Evolutionary conservation across 2,329 filamentous ascomycete genomes (phyloP), one percentile per base, ranked within the genome.

Genomic region (Alternaria metachromatica): DNA sequence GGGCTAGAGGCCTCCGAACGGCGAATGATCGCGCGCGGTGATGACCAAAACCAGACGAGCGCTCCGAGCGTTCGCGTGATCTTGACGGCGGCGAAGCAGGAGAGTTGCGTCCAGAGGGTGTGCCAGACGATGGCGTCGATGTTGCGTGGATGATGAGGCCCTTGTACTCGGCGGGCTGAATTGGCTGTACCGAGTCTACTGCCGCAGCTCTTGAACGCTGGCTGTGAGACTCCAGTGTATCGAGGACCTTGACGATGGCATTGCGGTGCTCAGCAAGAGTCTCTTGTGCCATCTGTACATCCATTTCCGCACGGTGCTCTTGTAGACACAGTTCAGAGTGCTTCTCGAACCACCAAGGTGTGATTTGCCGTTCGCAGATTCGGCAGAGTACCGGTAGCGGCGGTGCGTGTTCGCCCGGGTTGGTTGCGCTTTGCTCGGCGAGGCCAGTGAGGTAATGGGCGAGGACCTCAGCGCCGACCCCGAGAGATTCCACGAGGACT

Each of bases 331-430:
- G 84, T 74, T 99, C 96, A 2, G 95, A 97, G 78, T 99, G 96
- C 80, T 98, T 99, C 81, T 99, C 96, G 72, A 99, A 99, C 96
- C 96, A 99, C 96, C 96, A 99, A 0, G 95, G 94, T 5, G 93
- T 93, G 64, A 99, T 98, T 66, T 97, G 93, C 58, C 96, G 92
- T 78, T 99, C 96, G 80, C 96, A 99, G 59, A 99, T 98, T 56
- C 96, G 93, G 80, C 96, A 99, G 15, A 99, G 87, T 5, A 98
- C 91, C 0, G 94, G 93, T 11, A 89, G 85, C 0, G 95, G 94
- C 3, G 93, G 93, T 10, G 93, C 90, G 77, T 94, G 90, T 73
- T 90, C 89, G 54, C 88, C 87, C 20, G 92, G 89, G 73, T 89
- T 93, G 44, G 92, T 91, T 26, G 90, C 85, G 54, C 92, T 93